Conservation (phyloP, 805 yeast species). For the Teunomyces cretensis region DNA sequence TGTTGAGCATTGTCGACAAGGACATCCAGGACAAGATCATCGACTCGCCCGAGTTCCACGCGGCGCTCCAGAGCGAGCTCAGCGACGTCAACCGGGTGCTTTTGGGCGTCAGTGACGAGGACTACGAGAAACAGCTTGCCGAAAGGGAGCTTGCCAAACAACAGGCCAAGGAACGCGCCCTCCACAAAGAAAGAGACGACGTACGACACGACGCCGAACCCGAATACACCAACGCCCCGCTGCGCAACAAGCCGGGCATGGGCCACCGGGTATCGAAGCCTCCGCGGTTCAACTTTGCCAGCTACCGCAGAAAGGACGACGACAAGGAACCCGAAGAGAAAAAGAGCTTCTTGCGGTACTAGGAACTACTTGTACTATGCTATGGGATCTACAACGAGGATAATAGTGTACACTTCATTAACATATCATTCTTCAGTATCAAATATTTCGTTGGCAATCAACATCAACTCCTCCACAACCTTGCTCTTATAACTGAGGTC, state of each 20-base stretch:
- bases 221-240: conserved; percentile 24
- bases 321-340: conserved; percentile 8
- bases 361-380: no score
- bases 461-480: conserved; percentile 80
- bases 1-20: conserved; percentile 42
- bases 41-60: conserved; percentile 42
- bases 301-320: conserved; percentile 5
- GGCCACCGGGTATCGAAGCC: conserved; percentile 32
- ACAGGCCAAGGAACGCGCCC: conserved; percentile 9
- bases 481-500: conserved; percentile 75
- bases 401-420: not conserved
- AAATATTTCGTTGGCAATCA: conserved; percentile 77
- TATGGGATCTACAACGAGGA: no score
- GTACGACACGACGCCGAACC: conserved; percentile 7
- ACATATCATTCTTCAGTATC: conserved; percentile 34
- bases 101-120: conserved; percentile 41
- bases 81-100: conserved; percentile 30
- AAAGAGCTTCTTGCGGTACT: conserved; percentile 12
- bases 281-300: conserved; percentile 30
- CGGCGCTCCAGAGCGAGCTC: conserved; percentile 28
- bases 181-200: not conserved
- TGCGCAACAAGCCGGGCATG: conserved; percentile 22
- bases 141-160: conserved; percentile 14
- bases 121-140: conserved; percentile 28
- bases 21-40: conserved; percentile 45